phyloP scores from a whole-genome alignment of 148 eudicot genomes.

The Fagopyrum homotropicum region DNA sequence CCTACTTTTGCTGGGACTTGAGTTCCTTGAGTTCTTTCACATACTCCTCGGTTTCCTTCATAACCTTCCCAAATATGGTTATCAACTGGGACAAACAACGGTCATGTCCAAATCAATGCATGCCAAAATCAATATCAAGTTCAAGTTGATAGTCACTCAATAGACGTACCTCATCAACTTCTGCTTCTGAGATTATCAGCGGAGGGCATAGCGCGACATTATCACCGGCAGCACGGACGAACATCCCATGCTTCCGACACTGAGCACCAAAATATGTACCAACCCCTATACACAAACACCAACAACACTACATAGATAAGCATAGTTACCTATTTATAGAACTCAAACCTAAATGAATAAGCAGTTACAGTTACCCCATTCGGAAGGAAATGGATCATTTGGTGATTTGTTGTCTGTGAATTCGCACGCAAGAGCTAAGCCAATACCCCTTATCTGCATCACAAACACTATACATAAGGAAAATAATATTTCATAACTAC shows the following conservation, averaged over 20 bases:
- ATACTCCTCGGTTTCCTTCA: slow-evolving; percentile 62
- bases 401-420: slow-evolving; percentile 90
- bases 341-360: not conserved
- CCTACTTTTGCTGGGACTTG: slow-evolving; percentile 40
- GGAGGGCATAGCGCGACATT: slow-evolving; percentile 89
- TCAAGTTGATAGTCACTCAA: not conserved
- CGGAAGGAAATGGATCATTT: slow-evolving; percentile 69
- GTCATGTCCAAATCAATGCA: not conserved
- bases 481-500: slow-evolving; percentile 3
- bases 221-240: slow-evolving; percentile 89
- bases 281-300: slow-evolving; percentile 34
- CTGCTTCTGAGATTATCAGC: slow-evolving; percentile 50
- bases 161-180: slow-evolving; percentile 60
- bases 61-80: slow-evolving; percentile 54
- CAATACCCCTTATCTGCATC: slow-evolving; percentile 79
- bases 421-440: slow-evolving; percentile 78
- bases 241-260: slow-evolving; percentile 86
- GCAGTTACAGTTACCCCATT: slow-evolving; percentile 61
- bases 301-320: not conserved
- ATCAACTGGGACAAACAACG: slow-evolving; percentile 33
- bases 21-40: slow-evolving; percentile 38
- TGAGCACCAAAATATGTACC: slow-evolving; percentile 85
- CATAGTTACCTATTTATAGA: not conserved
- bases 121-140: not conserved
- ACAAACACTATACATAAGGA: not conserved